These are phyloP conservation scores for Fusarium chuoi DNA, from an alignment of 2,329 filamentous ascomycete species.

Conservation along the genomic window DNA sequence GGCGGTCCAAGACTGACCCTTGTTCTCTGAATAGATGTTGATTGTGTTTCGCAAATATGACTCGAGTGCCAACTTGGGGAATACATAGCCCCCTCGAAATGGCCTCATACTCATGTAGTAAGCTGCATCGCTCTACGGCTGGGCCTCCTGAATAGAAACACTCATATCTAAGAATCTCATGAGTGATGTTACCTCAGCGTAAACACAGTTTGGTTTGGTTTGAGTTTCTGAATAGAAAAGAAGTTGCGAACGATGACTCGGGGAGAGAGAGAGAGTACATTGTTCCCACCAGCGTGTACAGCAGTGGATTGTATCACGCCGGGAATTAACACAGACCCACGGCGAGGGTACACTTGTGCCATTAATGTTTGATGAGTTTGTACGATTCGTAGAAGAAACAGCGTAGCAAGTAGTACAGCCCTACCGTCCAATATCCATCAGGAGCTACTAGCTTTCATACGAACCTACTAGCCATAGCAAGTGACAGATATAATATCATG, in stretches of 20 bases:
- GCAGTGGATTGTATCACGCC: neutral
- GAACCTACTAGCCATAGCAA: neutral
- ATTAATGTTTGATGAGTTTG: neutral
- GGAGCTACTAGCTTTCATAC: neutral
- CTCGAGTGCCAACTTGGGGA: neutral
- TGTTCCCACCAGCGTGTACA: neutral
- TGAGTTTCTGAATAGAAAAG: neutral
- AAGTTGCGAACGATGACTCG: neutral
- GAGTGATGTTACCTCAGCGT: neutral
- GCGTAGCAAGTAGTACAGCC: neutral
- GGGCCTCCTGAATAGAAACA: neutral
- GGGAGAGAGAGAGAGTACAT: too few relatives aligned
- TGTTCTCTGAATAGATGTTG: too few relatives aligned
- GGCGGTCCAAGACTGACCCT: neutral
- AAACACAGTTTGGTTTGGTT: neutral
- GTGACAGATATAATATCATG: neutral
- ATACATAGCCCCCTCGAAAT: neutral
- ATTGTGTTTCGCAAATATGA: neutral
- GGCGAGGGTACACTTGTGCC: neutral
- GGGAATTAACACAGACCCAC: neutral
- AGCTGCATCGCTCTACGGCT: neutral
- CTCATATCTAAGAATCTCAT: neutral
- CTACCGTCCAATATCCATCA: neutral
- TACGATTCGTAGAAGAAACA: neutral
- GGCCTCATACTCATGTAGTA: neutral